phyloP scores from a whole-genome alignment of 345 rosid genomes.

The Euphorbia pulcherrima region DNA sequence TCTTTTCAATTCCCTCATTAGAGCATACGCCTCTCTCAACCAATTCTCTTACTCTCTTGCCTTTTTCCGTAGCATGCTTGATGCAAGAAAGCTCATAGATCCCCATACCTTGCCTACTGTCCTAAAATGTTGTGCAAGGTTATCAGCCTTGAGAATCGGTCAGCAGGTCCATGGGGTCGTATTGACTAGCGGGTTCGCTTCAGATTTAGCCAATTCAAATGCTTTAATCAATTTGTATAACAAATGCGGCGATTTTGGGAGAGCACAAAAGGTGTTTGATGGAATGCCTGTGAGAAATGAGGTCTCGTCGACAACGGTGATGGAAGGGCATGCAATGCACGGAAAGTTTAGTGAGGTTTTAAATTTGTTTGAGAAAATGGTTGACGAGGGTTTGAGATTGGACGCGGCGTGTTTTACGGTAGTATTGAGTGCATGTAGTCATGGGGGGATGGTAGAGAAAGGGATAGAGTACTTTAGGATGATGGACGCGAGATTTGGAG shows the following conservation, averaged over 20 bases:
- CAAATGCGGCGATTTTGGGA: constrained; percentile 27
- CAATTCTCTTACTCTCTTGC: constrained; percentile 27
- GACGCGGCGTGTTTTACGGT: constrained; percentile 30
- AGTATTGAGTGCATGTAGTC: constrained; percentile 33
- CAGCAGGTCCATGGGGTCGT: constrained; percentile 28
- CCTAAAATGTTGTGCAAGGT: constrained; percentile 32
- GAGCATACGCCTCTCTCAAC: constrained; percentile 32
- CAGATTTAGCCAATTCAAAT: constrained; percentile 29
- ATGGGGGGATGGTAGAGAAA: constrained; percentile 32
- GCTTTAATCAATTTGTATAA: constrained; percentile 31
- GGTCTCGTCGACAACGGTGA: constrained; percentile 33
- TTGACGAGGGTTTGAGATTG: constrained; percentile 18
- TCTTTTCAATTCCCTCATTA: constrained; percentile 36
- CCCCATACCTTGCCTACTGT: constrained; percentile 33
- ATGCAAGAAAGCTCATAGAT: constrained; percentile 23
- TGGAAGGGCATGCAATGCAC: constrained; percentile 28
- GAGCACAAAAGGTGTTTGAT: constrained; percentile 33
- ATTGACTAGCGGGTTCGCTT: constrained; percentile 25
- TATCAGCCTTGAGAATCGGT: constrained; percentile 24
- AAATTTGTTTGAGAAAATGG: constrained; percentile 34
- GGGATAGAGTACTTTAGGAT: too few species aligned
- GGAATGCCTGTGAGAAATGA: constrained; percentile 29
- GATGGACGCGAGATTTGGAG: too few species aligned
- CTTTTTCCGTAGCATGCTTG: constrained; percentile 32
- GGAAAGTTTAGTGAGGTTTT: constrained; percentile 27